Percentiles rank a stretch among this genome's conserved stretches.
These are phyloP conservation scores for Austroboletus olivaceoglutinosus DNA, from an alignment of 1,284 basidiomycete genomes.

Conservation along the genomic window DNA sequence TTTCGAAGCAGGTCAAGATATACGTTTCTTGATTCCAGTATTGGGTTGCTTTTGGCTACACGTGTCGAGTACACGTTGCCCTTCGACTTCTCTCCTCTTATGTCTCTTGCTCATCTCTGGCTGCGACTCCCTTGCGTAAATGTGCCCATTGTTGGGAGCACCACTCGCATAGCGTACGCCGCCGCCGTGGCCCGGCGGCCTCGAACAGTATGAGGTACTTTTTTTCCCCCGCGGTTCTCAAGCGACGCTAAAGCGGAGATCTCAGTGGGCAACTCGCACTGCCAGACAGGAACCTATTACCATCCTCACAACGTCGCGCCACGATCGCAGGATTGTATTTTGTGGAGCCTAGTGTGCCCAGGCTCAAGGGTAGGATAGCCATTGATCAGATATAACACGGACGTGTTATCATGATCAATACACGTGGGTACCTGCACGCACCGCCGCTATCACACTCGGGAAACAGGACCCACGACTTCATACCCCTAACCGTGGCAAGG, in stretches of 20 bases:
- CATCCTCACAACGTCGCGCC: background rate
- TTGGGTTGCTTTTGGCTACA: slow-evolving; percentile 33
- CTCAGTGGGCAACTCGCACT: background rate
- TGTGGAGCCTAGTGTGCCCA: slow-evolving; percentile 17
- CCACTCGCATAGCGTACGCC: slow-evolving; percentile 1
- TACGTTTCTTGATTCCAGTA: slow-evolving; percentile 31
- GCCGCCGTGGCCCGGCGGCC: background rate
- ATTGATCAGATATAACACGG: slow-evolving; percentile 11
- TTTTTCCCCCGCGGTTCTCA: background rate
- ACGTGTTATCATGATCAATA: slow-evolving; percentile 13
- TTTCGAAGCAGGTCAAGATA: slow-evolving; percentile 36
- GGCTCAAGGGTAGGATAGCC: slow-evolving; percentile 19
- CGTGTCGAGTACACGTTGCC: slow-evolving; percentile 41
- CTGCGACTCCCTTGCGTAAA: slow-evolving; percentile 29
- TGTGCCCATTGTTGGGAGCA: slow-evolving; percentile 10
- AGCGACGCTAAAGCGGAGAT: slow-evolving; percentile 11
- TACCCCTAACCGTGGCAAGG: slow-evolving; percentile 11
- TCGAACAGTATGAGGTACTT: slow-evolving; percentile 4
- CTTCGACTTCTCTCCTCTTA: slow-evolving; percentile 18
- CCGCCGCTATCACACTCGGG: slow-evolving; percentile 3
- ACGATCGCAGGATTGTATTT: background rate
- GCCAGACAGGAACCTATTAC: background rate
- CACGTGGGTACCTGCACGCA: slow-evolving; percentile 24
- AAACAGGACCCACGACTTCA: background rate
- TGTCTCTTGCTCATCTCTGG: slow-evolving; percentile 15